phyloP scores from a whole-genome alignment of 1,284 basidiomycete species.

The Omphalotus olearius region DNA sequence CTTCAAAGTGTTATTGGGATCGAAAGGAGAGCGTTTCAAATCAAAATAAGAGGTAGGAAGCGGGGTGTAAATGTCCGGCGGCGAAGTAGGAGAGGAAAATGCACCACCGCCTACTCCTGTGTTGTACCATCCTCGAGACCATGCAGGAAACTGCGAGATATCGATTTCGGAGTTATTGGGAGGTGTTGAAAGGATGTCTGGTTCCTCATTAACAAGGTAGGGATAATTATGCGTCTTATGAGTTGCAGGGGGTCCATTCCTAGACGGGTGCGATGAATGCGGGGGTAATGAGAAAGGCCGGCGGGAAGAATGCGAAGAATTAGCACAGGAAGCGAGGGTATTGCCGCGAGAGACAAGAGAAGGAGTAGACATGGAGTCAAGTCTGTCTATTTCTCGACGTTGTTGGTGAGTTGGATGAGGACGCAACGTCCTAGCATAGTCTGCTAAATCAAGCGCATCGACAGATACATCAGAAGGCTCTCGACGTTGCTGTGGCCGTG shows the following conservation, averaged over 20 bases:
- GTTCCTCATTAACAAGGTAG: constrained; percentile 12
- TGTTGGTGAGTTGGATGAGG: constrained; percentile 21
- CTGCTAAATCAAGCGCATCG: constrained; percentile 66
- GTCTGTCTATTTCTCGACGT: constrained; percentile 17
- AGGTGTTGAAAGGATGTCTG: constrained; percentile 17
- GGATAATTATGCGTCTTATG: constrained; percentile 20
- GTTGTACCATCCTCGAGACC: constrained; percentile 57
- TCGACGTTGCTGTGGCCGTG: constrained; percentile 27
- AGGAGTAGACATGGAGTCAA: constrained; percentile 36
- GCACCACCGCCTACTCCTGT: not conserved
- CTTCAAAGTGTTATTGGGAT: constrained; percentile 32
- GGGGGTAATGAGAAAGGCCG: constrained; percentile 50
- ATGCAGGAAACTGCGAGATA: constrained; percentile 56
- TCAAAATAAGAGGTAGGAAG: constrained; percentile 28
- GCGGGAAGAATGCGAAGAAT: constrained; percentile 24
- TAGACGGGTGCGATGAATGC: constrained; percentile 22
- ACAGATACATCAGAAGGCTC: constrained; percentile 61
- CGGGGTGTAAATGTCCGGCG: constrained; percentile 31
- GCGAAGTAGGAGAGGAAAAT: constrained; percentile 18
- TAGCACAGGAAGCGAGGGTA: constrained; percentile 38
- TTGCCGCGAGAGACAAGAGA: constrained; percentile 45
- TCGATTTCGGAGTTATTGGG: constrained; percentile 40
- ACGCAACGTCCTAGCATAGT: constrained; percentile 52
- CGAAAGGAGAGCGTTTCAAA: constrained; percentile 31
- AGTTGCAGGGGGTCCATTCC: constrained; percentile 18